Conservation (phyloP, 1,284 basidiomycete genomes). For the Coniferiporia weirii region DNA sequence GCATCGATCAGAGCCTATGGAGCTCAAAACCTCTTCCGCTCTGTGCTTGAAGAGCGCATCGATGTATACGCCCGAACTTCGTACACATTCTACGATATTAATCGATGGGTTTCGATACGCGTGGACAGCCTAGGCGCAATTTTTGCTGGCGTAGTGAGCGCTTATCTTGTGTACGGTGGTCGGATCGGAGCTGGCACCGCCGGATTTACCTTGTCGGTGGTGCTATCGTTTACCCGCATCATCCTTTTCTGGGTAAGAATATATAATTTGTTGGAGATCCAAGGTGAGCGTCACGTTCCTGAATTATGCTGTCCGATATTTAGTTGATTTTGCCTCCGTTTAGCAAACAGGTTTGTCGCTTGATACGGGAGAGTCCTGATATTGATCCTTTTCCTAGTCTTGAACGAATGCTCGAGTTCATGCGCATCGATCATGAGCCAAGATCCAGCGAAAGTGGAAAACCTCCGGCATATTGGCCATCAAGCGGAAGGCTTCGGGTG, state of each 20-base stretch:
- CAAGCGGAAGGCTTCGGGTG: conserved; percentile 35
- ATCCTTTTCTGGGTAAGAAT: conserved; percentile 21
- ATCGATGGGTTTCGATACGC: conserved; percentile 20
- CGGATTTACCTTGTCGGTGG: conserved; percentile 21
- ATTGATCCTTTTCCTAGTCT: conserved; percentile 22
- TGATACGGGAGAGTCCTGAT: background rate
- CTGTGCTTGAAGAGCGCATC: conserved; percentile 20
- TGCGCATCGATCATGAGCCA: conserved; percentile 39
- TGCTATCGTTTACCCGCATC: conserved; percentile 5
- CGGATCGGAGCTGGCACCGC: conserved; percentile 12
- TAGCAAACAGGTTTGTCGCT: conserved; percentile 16
- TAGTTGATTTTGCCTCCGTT: background rate
- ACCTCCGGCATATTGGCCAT: conserved; percentile 38
- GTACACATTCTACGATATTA: conserved; percentile 22
- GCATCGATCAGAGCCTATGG: conserved; percentile 26
- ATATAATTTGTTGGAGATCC: conserved; percentile 20
- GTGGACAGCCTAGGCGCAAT: conserved; percentile 19
- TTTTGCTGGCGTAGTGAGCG: conserved; percentile 18
- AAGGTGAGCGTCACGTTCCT: conserved; percentile 7
- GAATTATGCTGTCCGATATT: background rate
- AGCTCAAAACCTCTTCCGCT: conserved; percentile 20
- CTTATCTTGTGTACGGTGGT: conserved; percentile 20
- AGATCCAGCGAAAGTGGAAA: conserved; percentile 19
- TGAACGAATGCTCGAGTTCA: conserved; percentile 40
- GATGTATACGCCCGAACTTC: conserved; percentile 19